phyloP scores from a whole-genome alignment of 257 asterid species.

The Solanum stenotomum region DNA sequence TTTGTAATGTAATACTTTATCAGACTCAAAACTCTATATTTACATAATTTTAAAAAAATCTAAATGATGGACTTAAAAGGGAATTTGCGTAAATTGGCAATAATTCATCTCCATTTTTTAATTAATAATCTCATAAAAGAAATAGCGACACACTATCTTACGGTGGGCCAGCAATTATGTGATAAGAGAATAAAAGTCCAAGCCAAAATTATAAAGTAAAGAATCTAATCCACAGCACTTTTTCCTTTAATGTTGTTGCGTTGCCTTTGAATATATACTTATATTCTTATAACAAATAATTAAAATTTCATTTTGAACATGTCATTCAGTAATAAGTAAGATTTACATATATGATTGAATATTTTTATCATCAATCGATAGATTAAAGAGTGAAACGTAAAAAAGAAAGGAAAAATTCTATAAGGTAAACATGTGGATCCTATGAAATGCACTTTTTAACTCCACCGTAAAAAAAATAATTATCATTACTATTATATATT shows the following conservation, averaged over 20 bases:
- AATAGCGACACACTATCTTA: neutral
- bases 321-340: neutral
- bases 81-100: neutral
- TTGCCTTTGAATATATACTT: neutral
- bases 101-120: neutral
- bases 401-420: neutral
- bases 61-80: neutral
- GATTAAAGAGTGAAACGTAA: neutral
- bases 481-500: neutral
- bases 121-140: neutral
- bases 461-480: neutral
- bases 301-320: neutral
- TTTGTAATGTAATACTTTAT: neutral
- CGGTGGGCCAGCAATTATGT: neutral
- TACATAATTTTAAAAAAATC: neutral
- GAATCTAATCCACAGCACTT: neutral
- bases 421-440: neutral
- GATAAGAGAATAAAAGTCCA: neutral
- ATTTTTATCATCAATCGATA: neutral
- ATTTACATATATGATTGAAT: neutral
- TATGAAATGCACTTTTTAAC: neutral
- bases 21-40: neutral
- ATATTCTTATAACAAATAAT: neutral
- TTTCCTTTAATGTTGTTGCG: neutral
- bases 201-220: neutral